Evolutionary conservation across 2,329 filamentous ascomycete genomes (phyloP), one percentile per base, ranked within the genome.

Genomic region (Colletotrichum echinochloae): DNA sequence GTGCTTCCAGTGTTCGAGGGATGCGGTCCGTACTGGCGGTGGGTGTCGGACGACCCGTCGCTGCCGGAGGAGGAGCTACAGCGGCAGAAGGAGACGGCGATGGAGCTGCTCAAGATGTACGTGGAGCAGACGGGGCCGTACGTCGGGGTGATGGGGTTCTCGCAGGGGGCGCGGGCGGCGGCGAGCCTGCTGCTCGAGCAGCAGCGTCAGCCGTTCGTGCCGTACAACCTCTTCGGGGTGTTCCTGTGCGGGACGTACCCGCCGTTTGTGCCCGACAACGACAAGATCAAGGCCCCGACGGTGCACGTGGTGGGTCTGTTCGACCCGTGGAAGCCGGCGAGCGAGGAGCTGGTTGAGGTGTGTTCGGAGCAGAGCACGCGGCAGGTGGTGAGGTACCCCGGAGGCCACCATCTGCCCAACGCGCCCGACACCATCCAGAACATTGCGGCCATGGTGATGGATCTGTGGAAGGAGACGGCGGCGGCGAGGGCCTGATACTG

Each of bases 241-340:
- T 70, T 70, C 56, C 33, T 70, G 56, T 70, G 67, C 57, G 67
- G 67, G 5, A 70, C 67, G 2, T 70, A 67, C 37, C 67, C 67
- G 23, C 67, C 64, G 9, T 70, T 70, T 18, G 67, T 70, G 23
- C 37, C 51, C 18, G 41, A 62, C 37, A 44, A 62, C 28, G 57
- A 62, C 28, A 56, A 57, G 64, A 70, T 70, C 16, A 44, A 23
- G 16, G 56, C 52, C 20, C 67, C 67, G 37, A 67, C 67, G 33
- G 35, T 67, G 6, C 67, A 70, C 20, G 64, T 67, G 14, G 60
- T 70, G n/a, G 67, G 67, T 16, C 23, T 70, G 28, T 65, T 67
- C 49, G 67, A 70, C 26, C 51, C 57, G 5, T 70, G 52, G 49
- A 49, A 62, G 18, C 35, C 52, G 35, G 51, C 35, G 16, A 67